Conservation (phyloP, 176 grass and related monocot species). For the Eremochloa ophiuroides region DNA sequence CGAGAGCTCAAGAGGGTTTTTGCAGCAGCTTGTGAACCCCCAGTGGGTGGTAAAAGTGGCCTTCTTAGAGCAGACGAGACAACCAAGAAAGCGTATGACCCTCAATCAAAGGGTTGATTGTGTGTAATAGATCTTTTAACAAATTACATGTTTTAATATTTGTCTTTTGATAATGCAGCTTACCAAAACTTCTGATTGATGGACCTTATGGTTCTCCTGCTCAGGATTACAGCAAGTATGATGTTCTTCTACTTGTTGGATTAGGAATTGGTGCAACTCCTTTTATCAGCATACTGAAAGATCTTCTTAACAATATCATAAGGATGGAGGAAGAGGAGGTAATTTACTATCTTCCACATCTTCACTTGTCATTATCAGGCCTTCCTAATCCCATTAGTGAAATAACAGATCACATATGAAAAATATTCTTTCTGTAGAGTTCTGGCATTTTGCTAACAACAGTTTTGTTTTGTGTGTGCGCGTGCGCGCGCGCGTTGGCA, state of each 20-base stretch:
- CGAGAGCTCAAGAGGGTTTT: constrained; percentile 89
- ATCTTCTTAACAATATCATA: constrained; percentile 92
- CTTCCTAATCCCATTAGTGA: constrained; percentile 13
- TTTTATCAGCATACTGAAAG: constrained; percentile 99
- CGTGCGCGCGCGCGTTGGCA: neutral
- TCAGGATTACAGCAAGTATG: constrained; percentile 96
- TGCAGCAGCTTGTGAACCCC: constrained; percentile 75
- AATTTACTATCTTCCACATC: constrained; percentile 7
- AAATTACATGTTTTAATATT: neutral
- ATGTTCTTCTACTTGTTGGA: constrained; percentile 94
- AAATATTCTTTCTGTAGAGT: neutral
- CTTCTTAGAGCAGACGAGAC: constrained; percentile 93
- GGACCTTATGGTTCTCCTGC: constrained; percentile 95
- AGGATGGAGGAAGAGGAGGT: constrained; percentile 94
- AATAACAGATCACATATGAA: constrained; percentile 3
- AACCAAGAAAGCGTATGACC: constrained; percentile 76
- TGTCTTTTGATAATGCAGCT: constrained; percentile 47
- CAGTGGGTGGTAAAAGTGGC: constrained; percentile 85
- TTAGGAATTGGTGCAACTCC: constrained; percentile 97
- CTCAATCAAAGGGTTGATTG: neutral
- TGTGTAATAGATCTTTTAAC: constrained; percentile 16
- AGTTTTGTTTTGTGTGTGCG: neutral
- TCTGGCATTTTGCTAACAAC: neutral
- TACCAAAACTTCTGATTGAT: constrained; percentile 96
- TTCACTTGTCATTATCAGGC: neutral